phyloP scores from a whole-genome alignment of 2,329 filamentous ascomycete species.

The Pseudogymnoascus pannorum region DNA sequence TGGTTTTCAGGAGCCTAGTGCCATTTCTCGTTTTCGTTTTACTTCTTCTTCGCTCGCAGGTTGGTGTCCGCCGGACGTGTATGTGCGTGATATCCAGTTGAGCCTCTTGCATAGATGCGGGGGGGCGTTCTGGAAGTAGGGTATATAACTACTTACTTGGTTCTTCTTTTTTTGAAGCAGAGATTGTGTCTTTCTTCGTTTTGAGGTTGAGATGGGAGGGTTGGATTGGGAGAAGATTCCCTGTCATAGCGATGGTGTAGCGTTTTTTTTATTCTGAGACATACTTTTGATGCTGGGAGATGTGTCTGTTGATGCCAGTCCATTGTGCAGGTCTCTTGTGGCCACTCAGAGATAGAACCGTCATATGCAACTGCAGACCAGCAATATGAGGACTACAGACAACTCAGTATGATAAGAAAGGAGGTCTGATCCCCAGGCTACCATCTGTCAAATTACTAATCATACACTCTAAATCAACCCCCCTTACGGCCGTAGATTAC shows the following conservation, averaged over 20 bases:
- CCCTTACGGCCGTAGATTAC: background rate
- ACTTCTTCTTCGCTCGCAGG: background rate
- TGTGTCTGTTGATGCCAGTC: background rate
- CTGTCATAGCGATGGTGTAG: background rate
- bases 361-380: background rate
- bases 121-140: slow-evolving; percentile 5
- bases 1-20: background rate
- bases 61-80: background rate
- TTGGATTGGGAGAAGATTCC: background rate
- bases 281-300: background rate
- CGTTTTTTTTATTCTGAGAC: background rate
- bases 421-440: background rate
- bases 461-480: background rate
- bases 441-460: background rate
- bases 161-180: background rate
- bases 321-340: no score
- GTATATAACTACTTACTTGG: slow-evolving; percentile 2
- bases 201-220: background rate
- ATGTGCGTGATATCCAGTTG: slow-evolving; percentile 6
- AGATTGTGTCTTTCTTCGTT: background rate
- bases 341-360: no score
- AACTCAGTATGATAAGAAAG: background rate
- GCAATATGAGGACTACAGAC: background rate
- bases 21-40: background rate
- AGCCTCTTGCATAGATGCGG: slow-evolving; percentile 8